Evolutionary conservation across 2,329 filamentous ascomycete species (phyloP).

Genomic region (Diplocarpon mali): DNA sequence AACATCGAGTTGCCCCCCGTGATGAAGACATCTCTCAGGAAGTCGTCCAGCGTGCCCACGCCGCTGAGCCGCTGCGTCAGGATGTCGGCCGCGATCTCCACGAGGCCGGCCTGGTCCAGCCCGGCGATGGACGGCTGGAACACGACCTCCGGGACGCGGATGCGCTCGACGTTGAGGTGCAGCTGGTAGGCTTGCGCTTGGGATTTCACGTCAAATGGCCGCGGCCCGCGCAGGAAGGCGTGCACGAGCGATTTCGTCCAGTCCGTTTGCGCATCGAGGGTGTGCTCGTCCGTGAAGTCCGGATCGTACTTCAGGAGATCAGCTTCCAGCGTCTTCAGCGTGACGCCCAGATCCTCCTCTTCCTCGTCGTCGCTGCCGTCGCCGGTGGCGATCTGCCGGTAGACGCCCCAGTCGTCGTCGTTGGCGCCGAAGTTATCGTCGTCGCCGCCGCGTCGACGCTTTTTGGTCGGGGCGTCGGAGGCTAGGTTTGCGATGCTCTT

Average conservation of each 20-base stretch:
- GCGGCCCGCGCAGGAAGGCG: constrained; percentile 78
- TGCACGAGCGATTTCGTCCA: constrained; percentile 91
- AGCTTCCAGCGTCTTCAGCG: constrained; percentile 66
- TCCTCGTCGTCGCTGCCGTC: constrained; percentile 79
- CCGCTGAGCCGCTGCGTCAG: constrained; percentile 66
- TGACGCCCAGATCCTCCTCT: constrained; percentile 71
- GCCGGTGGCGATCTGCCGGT: constrained; percentile 81
- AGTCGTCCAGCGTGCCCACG: constrained; percentile 47
- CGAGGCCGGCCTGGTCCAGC: constrained; percentile 82
- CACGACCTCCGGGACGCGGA: constrained; percentile 84
- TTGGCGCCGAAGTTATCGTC: constrained; percentile 96
- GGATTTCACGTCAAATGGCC: constrained; percentile 71
- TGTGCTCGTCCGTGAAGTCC: constrained; percentile 83
- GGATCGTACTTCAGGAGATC: constrained; percentile 82
- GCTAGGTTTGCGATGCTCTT: constrained; percentile 95
- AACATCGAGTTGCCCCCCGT: constrained; percentile 92
- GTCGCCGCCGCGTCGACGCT: constrained; percentile 75
- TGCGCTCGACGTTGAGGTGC: constrained; percentile 92
- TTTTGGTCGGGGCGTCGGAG: constrained; percentile 74
- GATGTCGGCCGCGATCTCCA: constrained; percentile 87
- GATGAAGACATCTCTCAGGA: constrained; percentile 80
- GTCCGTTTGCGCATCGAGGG: constrained; percentile 82
- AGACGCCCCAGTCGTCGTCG: constrained; percentile 96
- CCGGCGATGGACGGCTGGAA: constrained; percentile 90
- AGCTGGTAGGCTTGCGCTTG: constrained; percentile 77